A percentile compares a stretch with the other conserved stretches of the same genome.
These are phyloP conservation scores for Wickerhamiella galacta DNA, from an alignment of 805 yeast species.

Conservation along the genomic window DNA sequence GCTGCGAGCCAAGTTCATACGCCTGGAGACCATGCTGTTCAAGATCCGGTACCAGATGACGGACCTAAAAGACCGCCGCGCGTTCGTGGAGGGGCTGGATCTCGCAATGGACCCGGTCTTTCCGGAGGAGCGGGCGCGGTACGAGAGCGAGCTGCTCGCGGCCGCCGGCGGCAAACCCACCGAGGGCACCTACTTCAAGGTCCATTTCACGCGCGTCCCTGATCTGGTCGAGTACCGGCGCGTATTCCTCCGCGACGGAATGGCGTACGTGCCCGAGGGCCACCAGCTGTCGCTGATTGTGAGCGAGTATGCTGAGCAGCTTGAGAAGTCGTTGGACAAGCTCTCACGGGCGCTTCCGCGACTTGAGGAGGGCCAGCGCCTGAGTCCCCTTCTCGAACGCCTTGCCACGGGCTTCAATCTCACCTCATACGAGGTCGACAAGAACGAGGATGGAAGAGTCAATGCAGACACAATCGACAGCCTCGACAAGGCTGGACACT, in stretches of 20 bases:
- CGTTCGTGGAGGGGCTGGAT: conserved; percentile 48
- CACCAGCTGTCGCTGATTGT: conserved; percentile 57
- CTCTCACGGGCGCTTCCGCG: conserved; percentile 70
- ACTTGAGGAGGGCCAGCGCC: conserved; percentile 79
- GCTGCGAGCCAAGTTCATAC: conserved; percentile 58
- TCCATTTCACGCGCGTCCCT: conserved; percentile 70
- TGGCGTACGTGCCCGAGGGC: conserved; percentile 70
- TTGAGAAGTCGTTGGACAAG: conserved; percentile 36
- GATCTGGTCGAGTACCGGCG: conserved; percentile 60
- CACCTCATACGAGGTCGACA: background rate
- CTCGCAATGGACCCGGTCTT: conserved; percentile 57
- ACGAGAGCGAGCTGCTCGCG: conserved; percentile 31
- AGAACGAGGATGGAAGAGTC: conserved; percentile 24
- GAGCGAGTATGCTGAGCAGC: conserved; percentile 43
- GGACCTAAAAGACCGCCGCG: conserved; percentile 48
- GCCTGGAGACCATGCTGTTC: conserved; percentile 61
- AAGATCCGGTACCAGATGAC: conserved; percentile 51
- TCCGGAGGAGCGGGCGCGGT: conserved; percentile 39
- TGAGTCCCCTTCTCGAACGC: conserved; percentile 69
- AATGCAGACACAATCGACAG: conserved; percentile 45
- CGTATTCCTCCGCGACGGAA: conserved; percentile 50
- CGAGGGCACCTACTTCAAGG: conserved; percentile 56
- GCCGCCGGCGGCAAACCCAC: conserved; percentile 24
- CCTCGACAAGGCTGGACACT: conserved; percentile 39
- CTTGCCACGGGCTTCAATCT: conserved; percentile 47